phyloP scores from a whole-genome alignment of 805 yeast species.

The Myxozyma nipponensis region DNA sequence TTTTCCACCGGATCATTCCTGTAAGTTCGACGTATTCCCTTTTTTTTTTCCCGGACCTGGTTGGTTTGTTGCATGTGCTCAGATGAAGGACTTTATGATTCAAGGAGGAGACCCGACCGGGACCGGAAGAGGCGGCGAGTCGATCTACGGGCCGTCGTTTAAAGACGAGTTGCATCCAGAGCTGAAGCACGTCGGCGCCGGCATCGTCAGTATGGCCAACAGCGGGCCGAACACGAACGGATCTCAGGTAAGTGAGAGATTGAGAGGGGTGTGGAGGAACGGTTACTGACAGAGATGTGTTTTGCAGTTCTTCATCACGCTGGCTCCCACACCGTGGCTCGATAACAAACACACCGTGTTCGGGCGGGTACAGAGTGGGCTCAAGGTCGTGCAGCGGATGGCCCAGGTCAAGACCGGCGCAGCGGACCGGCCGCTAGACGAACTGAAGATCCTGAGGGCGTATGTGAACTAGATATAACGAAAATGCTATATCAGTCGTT shows the following conservation, averaged over 20 bases:
- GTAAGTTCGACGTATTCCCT: slow-evolving; percentile 9
- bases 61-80: not conserved
- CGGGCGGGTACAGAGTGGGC: slow-evolving; percentile 52
- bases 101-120: slow-evolving; percentile 40
- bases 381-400: slow-evolving; percentile 50
- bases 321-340: slow-evolving; percentile 69
- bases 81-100: slow-evolving; percentile 36
- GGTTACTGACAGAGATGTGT: too few species aligned
- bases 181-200: slow-evolving; percentile 73
- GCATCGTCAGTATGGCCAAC: slow-evolving; percentile 85
- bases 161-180: slow-evolving; percentile 35
- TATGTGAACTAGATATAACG: too few species aligned
- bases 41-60: not conserved
- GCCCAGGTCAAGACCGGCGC: slow-evolving; percentile 52
- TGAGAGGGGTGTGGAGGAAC: not conserved
- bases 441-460: slow-evolving; percentile 41
- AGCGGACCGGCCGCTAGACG: slow-evolving; percentile 44
- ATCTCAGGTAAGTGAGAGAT: slow-evolving; percentile 40
- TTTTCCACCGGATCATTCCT: slow-evolving; percentile 34
- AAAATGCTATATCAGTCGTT: too few species aligned
- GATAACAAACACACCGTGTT: slow-evolving; percentile 73
- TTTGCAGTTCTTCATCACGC: slow-evolving; percentile 88
- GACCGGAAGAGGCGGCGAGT: slow-evolving; percentile 36
- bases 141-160: slow-evolving; percentile 27
- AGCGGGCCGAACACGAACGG: slow-evolving; percentile 93